Evolutionary conservation across 2,329 filamentous ascomycete species (phyloP).

Genomic region (Phialocephala sp.): DNA sequence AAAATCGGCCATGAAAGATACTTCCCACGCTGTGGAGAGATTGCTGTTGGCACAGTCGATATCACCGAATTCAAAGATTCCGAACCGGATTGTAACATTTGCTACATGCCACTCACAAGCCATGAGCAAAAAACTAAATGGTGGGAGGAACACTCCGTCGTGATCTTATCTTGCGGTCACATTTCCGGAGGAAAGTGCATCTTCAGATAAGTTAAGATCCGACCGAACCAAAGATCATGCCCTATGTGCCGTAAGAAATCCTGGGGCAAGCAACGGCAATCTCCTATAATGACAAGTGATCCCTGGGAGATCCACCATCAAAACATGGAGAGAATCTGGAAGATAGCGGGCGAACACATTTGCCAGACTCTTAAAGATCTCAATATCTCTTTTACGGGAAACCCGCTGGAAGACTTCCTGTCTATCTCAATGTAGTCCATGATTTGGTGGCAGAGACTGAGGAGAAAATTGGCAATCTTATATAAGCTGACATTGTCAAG

Average conservation of each 20-base stretch:
- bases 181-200: background rate
- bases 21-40: background rate
- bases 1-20: background rate
- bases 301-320: background rate
- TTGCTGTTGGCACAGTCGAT: background rate
- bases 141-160: background rate
- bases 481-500: background rate
- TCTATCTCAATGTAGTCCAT: background rate
- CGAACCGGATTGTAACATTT: background rate
- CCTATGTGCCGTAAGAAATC: background rate
- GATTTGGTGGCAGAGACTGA: background rate
- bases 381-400: too few relatives aligned
- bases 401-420: background rate
- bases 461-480: background rate
- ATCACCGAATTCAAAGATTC: background rate
- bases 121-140: background rate
- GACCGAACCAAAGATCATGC: background rate
- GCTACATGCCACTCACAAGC: background rate
- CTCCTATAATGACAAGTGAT: background rate
- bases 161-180: background rate
- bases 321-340: background rate
- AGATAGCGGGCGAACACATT: background rate
- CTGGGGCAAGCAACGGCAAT: background rate
- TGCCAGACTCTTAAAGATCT: too few relatives aligned
- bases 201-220: background rate